Percentiles rank a stretch among this genome's conserved stretches.
phyloP scores from a whole-genome alignment of 768 basidiomycete species.

The Clitopilus passeckerianus region DNA sequence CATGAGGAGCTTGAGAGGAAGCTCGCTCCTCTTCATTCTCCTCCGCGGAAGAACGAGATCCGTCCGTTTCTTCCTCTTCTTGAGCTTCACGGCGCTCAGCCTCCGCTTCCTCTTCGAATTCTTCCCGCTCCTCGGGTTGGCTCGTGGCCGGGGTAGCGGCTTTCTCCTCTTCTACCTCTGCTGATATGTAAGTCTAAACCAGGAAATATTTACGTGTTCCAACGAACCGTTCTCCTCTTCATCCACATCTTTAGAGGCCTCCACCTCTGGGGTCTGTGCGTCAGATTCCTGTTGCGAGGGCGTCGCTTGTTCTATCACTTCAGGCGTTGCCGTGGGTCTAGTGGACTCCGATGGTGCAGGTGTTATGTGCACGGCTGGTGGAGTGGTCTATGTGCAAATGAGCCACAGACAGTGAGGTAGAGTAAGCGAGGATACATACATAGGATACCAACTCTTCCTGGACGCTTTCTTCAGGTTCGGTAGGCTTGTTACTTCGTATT shows the following conservation, averaged over 20 bases:
- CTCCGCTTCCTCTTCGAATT: slow-evolving; percentile 16
- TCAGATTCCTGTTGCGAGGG: neutral
- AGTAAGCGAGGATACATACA: neutral
- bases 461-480: neutral
- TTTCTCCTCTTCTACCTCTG: slow-evolving; percentile 7
- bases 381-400: neutral
- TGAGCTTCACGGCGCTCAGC: slow-evolving; percentile 2
- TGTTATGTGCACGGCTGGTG: neutral
- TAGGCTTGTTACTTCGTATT: slow-evolving; percentile 51
- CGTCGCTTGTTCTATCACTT: slow-evolving; percentile 10
- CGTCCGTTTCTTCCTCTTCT: slow-evolving; percentile 14
- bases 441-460: neutral
- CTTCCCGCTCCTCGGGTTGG: slow-evolving; percentile 10
- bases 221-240: neutral
- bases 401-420: neutral
- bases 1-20: neutral
- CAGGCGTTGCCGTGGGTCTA: neutral
- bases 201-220: neutral
- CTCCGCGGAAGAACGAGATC: neutral
- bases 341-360: neutral
- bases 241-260: neutral
- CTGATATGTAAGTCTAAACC: neutral
- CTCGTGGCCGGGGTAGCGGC: neutral
- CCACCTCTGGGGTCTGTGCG: neutral
- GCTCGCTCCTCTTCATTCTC: neutral